Base-by-base conservation (phyloP, 2,329 filamentous ascomycete genomes). In the Esteya vermicola region DNA sequence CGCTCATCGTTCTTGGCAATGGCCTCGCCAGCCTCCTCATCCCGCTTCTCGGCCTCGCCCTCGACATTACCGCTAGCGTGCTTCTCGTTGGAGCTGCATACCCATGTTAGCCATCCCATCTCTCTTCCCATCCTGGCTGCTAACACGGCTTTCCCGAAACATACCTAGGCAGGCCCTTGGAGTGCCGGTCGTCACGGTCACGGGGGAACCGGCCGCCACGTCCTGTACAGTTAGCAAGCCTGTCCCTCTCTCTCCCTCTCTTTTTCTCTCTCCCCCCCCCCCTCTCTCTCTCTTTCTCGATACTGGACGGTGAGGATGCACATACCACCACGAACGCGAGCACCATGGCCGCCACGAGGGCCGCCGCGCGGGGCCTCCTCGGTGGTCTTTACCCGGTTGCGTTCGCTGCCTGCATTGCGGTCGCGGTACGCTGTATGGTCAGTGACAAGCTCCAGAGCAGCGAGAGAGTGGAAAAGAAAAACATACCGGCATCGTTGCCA, bases 21-120 rank as follows among this genome's bases (percentile, higher is more conserved):
- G 53, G 76, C 81, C 61, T 93, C 86, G 53, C 82, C 91, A 52
- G 81, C 85, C 64, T 85, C 76, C 73, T 96, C 91, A 54, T 96
- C 91, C 57, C 82, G 82, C 65, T 82, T 78, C 67, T 93, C 85
- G 57, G 81, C 81, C 47, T 79, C 68, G 54, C 86, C 91, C 57
- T 85, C 81, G 52, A 73, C 72, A 56, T 75, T 79, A 54, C 89
- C 91, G 86, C 89, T 82, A 58, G 81, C 78, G 65, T 89, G 81
- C 76, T 93, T 93, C 54, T 85, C 81, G 56, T 82, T 81, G 49
- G 84, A 81, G 43, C 85, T 81, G 41, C 25, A 14, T 44, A 27
- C 12, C 26, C n/a, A 20, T 20, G 33, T 35, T 16, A 33, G 28
- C 50, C 53, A 53, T n/a, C n/a, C n/a, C n/a, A n/a, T n/a, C n/a